phyloP scores from a whole-genome alignment of 2,329 filamentous ascomycete species.

The Falciphora oryzae region DNA sequence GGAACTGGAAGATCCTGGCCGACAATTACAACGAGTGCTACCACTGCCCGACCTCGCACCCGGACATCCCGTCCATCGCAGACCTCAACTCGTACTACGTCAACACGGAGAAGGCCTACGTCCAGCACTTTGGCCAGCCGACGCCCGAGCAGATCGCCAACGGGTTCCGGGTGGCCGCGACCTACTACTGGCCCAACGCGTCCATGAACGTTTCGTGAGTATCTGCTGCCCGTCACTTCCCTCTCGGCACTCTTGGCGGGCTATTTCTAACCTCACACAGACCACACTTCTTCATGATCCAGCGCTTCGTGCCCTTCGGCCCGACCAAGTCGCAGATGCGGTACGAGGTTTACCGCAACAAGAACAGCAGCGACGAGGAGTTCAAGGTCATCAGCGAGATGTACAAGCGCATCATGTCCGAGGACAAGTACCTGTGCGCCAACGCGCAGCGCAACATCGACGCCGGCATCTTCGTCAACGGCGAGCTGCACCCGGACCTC shows the following conservation, averaged over 20 bases:
- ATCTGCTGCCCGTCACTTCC: no score
- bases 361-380: slow-evolving; percentile 50
- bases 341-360: slow-evolving; percentile 60
- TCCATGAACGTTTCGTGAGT: slow-evolving; percentile 46
- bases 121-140: slow-evolving; percentile 43
- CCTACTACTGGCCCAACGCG: slow-evolving; percentile 46
- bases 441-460: slow-evolving; percentile 56
- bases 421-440: slow-evolving; percentile 58
- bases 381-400: slow-evolving; percentile 52
- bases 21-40: slow-evolving; percentile 66
- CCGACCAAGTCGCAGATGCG: slow-evolving; percentile 48
- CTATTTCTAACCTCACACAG: slow-evolving; percentile 22
- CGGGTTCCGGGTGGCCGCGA: slow-evolving; percentile 39
- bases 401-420: slow-evolving; percentile 58
- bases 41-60: slow-evolving; percentile 55
- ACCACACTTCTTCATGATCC: slow-evolving; percentile 59
- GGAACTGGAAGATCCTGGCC: slow-evolving; percentile 55
- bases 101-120: slow-evolving; percentile 40
- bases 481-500: slow-evolving; percentile 54
- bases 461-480: slow-evolving; percentile 55
- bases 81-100: slow-evolving; percentile 51
- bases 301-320: slow-evolving; percentile 52
- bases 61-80: slow-evolving; percentile 50
- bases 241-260: no score
- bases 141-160: slow-evolving; percentile 41